A percentile compares a stretch with the other conserved stretches of the same genome.
These are phyloP conservation scores for Pseudomassariella vexata DNA, from an alignment of 2,329 filamentous ascomycete species.

Conservation along the genomic window DNA sequence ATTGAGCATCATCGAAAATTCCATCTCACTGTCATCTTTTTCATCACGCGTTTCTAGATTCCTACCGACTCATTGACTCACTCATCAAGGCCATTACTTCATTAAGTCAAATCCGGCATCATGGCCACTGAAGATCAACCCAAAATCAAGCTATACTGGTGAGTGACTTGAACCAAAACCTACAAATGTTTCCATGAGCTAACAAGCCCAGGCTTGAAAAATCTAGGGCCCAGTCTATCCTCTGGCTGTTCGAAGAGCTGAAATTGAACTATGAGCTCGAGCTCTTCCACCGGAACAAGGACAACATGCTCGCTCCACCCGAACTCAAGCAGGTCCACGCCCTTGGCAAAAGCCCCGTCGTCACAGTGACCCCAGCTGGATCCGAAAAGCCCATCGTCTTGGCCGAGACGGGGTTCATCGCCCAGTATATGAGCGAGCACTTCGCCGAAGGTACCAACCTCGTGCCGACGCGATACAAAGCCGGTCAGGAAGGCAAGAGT, in stretches of 20 bases:
- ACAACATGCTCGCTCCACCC: slow-evolving; percentile 63
- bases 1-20: no score
- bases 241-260: slow-evolving; percentile 84
- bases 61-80: no score
- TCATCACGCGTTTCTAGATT: no score
- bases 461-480: slow-evolving; percentile 48
- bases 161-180: slow-evolving; percentile 11
- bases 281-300: slow-evolving; percentile 63
- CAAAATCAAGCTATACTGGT: slow-evolving; percentile 63
- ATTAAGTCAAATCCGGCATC: no score
- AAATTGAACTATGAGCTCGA: slow-evolving; percentile 74
- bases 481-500: slow-evolving; percentile 50
- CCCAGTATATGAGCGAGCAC: slow-evolving; percentile 74
- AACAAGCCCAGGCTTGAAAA: slow-evolving; percentile 74
- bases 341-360: slow-evolving; percentile 78
- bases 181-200: not conserved
- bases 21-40: no score
- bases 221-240: slow-evolving; percentile 75
- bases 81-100: no score
- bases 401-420: slow-evolving; percentile 76
- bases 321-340: slow-evolving; percentile 76
- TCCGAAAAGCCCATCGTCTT: slow-evolving; percentile 50
- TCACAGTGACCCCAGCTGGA: slow-evolving; percentile 52
- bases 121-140: slow-evolving; percentile 26
- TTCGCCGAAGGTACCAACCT: slow-evolving; percentile 39